Percentiles rank a stretch among this genome's conserved stretches.
Conservation (phyloP, 805 yeast species). For the Sungouiella blattae region DNA sequence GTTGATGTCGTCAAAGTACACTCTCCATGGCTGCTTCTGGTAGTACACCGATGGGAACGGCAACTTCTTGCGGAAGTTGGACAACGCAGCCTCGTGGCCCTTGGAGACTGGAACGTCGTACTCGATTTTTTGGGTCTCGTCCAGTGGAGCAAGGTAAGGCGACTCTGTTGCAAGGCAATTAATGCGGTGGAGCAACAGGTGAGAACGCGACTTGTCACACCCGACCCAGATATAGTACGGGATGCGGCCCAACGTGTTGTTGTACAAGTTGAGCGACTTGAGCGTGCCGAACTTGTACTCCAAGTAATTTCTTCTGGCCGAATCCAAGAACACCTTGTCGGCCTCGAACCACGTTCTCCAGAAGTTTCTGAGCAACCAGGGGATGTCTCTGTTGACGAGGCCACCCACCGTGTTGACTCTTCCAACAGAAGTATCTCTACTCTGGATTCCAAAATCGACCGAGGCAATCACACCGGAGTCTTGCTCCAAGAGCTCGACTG, state of each 20-base stretch:
- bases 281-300: slow-evolving; percentile 81
- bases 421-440: slow-evolving; percentile 59
- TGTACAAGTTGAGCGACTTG: slow-evolving; percentile 67
- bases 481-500: slow-evolving; percentile 47
- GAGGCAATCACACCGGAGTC: slow-evolving; percentile 61
- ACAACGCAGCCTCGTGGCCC: slow-evolving; percentile 74
- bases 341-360: slow-evolving; percentile 90
- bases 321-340: slow-evolving; percentile 74
- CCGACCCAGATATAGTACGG: slow-evolving; percentile 87
- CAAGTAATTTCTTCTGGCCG: slow-evolving; percentile 76
- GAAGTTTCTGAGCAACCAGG: slow-evolving; percentile 75
- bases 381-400: slow-evolving; percentile 61
- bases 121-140: slow-evolving; percentile 19
- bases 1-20: slow-evolving; percentile 70
- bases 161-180: slow-evolving; percentile 78
- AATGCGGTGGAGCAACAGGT: slow-evolving; percentile 53
- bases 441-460: slow-evolving; percentile 80
- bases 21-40: slow-evolving; percentile 75
- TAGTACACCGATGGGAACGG: slow-evolving; percentile 82
- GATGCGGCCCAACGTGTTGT: slow-evolving; percentile 62
- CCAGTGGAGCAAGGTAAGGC: slow-evolving; percentile 69
- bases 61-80: slow-evolving; percentile 56
- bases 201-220: slow-evolving; percentile 38
- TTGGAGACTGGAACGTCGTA: slow-evolving; percentile 46
- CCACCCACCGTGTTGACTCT: slow-evolving; percentile 77